These are phyloP conservation scores for Pseudevernia furfuracea DNA, from an alignment of 495 filamentous ascomycete genomes.

Conservation along the genomic window DNA sequence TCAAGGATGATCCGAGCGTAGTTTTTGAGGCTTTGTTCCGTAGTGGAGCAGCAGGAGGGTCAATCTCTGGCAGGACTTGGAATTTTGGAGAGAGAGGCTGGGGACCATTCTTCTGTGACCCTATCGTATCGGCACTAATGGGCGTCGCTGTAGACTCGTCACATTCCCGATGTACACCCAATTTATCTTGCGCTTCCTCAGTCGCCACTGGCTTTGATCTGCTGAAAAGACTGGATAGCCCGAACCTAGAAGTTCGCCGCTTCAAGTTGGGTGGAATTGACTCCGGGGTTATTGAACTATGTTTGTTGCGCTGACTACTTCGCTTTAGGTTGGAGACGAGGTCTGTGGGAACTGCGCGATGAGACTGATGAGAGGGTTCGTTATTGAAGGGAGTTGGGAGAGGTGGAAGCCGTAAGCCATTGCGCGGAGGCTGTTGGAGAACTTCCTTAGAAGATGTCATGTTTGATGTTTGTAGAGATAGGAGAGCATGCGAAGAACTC, in stretches of 20 bases:
- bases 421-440: background rate
- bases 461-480: background rate
- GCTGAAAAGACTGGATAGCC: slow-evolving; percentile 18
- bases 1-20: slow-evolving; percentile 17
- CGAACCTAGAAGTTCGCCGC: slow-evolving; percentile 18
- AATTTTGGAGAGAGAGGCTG: background rate
- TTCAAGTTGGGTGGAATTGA: slow-evolving; percentile 2
- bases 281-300: background rate
- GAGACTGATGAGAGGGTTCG: background rate
- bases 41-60: slow-evolving; percentile 3
- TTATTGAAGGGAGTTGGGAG: background rate
- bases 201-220: slow-evolving; percentile 8
- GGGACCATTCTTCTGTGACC: background rate
- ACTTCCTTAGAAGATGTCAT: background rate
- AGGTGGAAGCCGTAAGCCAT: background rate
- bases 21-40: slow-evolving; percentile 16
- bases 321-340: background rate
- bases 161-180: slow-evolving; percentile 14
- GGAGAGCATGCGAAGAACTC: background rate
- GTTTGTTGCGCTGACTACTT: background rate
- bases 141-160: slow-evolving; percentile 1
- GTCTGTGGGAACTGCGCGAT: background rate
- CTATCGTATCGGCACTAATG: background rate
- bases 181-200: slow-evolving; percentile 7
- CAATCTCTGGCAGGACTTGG: slow-evolving; percentile 5